phyloP scores from a whole-genome alignment of 345 rosid species.

The Acer negundo region DNA sequence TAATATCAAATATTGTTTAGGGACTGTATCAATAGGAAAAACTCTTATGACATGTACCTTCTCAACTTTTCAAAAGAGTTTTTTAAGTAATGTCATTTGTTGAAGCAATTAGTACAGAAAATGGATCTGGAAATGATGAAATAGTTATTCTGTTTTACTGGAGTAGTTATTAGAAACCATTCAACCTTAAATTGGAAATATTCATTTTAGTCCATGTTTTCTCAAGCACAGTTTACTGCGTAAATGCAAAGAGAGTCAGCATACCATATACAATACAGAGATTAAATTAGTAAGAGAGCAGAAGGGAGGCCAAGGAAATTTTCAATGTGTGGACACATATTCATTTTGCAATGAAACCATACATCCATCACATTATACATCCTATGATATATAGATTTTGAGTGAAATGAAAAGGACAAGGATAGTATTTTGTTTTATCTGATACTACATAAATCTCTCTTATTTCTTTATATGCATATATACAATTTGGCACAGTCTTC shows the following conservation, averaged over 20 bases:
- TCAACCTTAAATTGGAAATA: conserved; percentile 3
- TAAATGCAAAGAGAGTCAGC: background rate
- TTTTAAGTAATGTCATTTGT: conserved; percentile 1
- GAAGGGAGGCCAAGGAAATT: background rate
- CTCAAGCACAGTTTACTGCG: background rate
- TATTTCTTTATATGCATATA: background rate
- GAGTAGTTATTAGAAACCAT: conserved; percentile 3
- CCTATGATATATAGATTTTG: background rate
- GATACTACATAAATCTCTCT: background rate
- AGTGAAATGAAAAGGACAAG: background rate
- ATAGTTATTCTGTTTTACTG: background rate
- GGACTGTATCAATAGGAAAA: background rate
- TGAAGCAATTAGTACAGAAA: background rate
- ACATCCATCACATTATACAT: background rate
- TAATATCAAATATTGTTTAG: background rate
- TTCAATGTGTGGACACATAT: background rate
- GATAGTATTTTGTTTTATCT: background rate
- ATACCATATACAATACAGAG: background rate
- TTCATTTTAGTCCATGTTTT: background rate
- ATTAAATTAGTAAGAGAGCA: background rate
- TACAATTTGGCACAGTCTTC: background rate
- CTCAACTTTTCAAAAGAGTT: background rate
- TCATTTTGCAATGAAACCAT: background rate
- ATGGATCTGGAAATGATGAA: background rate
- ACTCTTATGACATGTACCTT: conserved; percentile 7